Evolutionary conservation across 805 yeast species (phyloP).

Genomic region (Debaryomyces tyrocola): DNA sequence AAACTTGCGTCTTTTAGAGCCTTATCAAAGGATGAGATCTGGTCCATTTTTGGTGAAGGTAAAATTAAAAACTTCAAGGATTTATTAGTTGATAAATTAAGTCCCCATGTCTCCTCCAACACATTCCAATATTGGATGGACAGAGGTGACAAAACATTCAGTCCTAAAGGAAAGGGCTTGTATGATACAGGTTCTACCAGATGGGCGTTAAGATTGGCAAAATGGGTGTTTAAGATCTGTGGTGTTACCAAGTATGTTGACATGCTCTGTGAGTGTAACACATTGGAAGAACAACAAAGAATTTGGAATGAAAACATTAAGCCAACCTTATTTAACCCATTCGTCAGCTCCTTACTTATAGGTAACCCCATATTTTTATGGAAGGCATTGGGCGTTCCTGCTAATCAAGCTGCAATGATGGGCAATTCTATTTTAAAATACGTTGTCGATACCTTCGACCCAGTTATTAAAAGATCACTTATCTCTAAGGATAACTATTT

Average conservation of each 20-base stretch:
- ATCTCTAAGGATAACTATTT: conserved; percentile 75
- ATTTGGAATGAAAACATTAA: conserved; percentile 65
- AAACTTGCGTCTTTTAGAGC: conserved; percentile 70
- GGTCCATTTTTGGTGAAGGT: conserved; percentile 81
- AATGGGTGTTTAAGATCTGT: conserved; percentile 54
- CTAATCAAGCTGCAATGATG: conserved; percentile 81
- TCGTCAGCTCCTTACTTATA: conserved; percentile 63
- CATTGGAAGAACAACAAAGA: conserved; percentile 59
- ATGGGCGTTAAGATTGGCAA: conserved; percentile 78
- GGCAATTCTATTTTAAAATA: conserved; percentile 69
- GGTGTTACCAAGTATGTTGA: conserved; percentile 55
- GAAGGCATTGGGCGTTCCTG: conserved; percentile 90
- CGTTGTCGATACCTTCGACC: conserved; percentile 77
- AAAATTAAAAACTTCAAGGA: conserved; percentile 49
- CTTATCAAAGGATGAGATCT: conserved; percentile 56
- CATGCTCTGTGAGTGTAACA: conserved; percentile 54
- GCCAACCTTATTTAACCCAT: conserved; percentile 70
- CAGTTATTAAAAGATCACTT: conserved; percentile 61
- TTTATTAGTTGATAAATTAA: conserved; percentile 50
- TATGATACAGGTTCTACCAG: conserved; percentile 83
- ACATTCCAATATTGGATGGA: conserved; percentile 81
- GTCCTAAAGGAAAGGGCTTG: conserved; percentile 56
- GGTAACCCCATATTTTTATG: conserved; percentile 86
- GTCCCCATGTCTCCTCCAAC: conserved; percentile 74
- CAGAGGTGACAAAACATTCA: conserved; percentile 60